Conservation (phyloP, 169 alveolate species). For the Plasmodium gaboni region DNA sequence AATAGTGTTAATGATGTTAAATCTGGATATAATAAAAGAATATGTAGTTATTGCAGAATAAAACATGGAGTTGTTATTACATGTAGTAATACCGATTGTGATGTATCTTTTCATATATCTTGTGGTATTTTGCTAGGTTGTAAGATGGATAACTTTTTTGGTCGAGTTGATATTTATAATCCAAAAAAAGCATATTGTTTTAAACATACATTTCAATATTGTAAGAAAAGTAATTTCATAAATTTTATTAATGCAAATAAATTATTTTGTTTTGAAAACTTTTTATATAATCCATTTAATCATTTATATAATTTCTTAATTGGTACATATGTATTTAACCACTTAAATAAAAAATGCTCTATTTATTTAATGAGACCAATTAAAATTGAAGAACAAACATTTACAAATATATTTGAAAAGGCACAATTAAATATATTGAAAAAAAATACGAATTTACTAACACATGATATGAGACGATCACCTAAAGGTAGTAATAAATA, state of each 20-base stretch:
- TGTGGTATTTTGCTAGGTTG: conserved; percentile 74
- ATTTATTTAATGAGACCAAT: conserved; percentile 61
- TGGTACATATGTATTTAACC: conserved; percentile 64
- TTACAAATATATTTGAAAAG: conserved; percentile 50
- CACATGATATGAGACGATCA: conserved; percentile 34
- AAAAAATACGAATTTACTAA: conserved; percentile 9
- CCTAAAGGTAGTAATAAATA: background rate
- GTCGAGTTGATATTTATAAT: conserved; percentile 73
- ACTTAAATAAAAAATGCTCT: conserved; percentile 34
- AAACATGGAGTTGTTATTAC: conserved; percentile 73
- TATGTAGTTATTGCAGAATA: conserved; percentile 70
- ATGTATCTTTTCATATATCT: conserved; percentile 61
- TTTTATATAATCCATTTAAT: conserved; percentile 40
- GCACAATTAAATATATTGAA: conserved; percentile 43
- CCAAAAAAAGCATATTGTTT: conserved; percentile 74
- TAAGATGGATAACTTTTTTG: conserved; percentile 74
- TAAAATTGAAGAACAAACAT: conserved; percentile 44
- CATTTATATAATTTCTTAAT: conserved; percentile 59
- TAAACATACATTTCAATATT: conserved; percentile 69
- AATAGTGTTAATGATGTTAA: conserved; percentile 39
- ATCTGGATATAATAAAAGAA: conserved; percentile 41
- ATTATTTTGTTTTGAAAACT: conserved; percentile 60
- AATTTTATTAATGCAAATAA: conserved; percentile 74
- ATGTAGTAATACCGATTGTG: conserved; percentile 73
- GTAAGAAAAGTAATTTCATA: conserved; percentile 27